Evolutionary conservation across 2,329 filamentous ascomycete genomes (phyloP), one percentile per base, ranked within the genome.

Genomic region (Colletotrichum destructivum): DNA sequence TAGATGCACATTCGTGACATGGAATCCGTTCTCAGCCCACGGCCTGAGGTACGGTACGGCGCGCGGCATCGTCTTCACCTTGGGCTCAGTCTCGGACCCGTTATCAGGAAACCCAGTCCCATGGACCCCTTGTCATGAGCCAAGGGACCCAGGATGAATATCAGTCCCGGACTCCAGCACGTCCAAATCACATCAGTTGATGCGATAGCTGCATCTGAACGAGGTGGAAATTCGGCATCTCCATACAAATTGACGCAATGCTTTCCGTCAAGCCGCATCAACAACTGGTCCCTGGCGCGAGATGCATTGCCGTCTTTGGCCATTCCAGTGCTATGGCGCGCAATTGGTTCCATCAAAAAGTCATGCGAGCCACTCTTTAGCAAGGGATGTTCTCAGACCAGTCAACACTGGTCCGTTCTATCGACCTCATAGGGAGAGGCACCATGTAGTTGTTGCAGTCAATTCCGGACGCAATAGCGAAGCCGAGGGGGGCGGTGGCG

Each of bases 241-340:
- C 55, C 54, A 54, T 18, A 38, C 16, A 35, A 26, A 38, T 66
- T 56, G 49, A 70, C 56, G 67, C 62, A 70, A 70, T 61, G 18
- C 18, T 16, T 23, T 60, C 47, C 47, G 55, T 61, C 62, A 49
- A 47, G 26, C 46, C 18, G 56, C 42, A 55, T 51, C 21, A 42
- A 26, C n/a, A 11, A 15, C 26, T 47, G 55, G 16, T n/a, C 12
- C 47, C 16, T n/a, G 21, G 21, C 15, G 38, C 21, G 12, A n/a
- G 31, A 40, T n/a, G 35, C n/a, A 23, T 40, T 13, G 35, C 44
- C 18, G n/a, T 21, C 21, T 21, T 62, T 13, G 26, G n/a, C 13
- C 16, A 5, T 23, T 3, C n/a, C 26, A 8, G 59, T 51, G 46
- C 16, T 35, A 8, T n/a, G 54, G n/a, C n/a, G n/a, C 2, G 12